A percentile compares a stretch with the other conserved stretches of the same genome.
phyloP scores from a whole-genome alignment of 352 stramenopile species.

The Plasmopara viticola region DNA sequence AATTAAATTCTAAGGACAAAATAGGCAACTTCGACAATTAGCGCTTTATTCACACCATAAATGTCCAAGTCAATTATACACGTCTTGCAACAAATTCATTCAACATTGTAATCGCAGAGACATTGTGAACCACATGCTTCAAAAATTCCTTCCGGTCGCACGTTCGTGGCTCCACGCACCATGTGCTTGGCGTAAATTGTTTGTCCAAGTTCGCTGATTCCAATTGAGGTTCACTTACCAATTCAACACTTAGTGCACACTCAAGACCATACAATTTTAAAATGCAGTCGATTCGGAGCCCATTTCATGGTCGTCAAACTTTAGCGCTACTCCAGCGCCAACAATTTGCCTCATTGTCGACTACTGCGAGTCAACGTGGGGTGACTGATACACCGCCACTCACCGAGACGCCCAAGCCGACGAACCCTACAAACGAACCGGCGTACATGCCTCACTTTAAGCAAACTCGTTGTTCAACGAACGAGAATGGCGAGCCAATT shows the following conservation, averaged over 20 bases:
- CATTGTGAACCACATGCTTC: slow-evolving; percentile 1
- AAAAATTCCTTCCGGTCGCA: slow-evolving; percentile 6
- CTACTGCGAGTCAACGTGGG: background rate
- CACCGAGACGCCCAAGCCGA: background rate
- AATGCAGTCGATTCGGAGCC: slow-evolving; percentile 10
- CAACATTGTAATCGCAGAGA: slow-evolving; percentile 13
- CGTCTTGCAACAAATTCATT: slow-evolving; percentile 5
- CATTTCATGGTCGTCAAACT: slow-evolving; percentile 3
- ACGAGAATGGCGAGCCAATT: slow-evolving; percentile 16
- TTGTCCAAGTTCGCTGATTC: background rate
- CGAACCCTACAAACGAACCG: slow-evolving; percentile 16
- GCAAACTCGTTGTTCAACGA: slow-evolving; percentile 7
- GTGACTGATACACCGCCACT: background rate
- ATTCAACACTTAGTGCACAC: slow-evolving; percentile 4
- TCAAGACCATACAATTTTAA: background rate
- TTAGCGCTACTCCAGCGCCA: slow-evolving; percentile 7
- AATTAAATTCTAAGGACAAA: too few species aligned
- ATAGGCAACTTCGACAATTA: too few species aligned
- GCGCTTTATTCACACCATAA: too few species aligned
- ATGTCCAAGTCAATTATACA: slow-evolving; percentile 6
- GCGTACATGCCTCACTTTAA: slow-evolving; percentile 19
- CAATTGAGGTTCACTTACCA: slow-evolving; percentile 20
- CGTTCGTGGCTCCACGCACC: background rate
- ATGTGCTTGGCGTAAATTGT: slow-evolving; percentile 5
- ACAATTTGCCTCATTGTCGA: slow-evolving; percentile 9